Percentiles rank a stretch among this genome's conserved stretches.
phyloP scores from a whole-genome alignment of 306 rosid species.

The Chamaecrista fasciculata region DNA sequence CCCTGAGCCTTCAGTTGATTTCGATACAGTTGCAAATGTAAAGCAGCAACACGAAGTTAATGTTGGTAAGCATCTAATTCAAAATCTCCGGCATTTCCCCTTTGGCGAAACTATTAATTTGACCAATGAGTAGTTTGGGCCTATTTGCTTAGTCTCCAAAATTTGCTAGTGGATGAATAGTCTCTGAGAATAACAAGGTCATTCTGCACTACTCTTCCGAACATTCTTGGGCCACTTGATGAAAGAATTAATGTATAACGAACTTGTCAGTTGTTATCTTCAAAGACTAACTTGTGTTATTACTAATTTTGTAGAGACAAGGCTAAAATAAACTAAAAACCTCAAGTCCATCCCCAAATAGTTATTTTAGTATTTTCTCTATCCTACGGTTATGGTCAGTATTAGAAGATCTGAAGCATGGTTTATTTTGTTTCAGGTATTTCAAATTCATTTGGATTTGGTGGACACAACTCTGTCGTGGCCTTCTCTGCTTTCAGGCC shows the following conservation, averaged over 20 bases:
- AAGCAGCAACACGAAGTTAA: conserved; percentile 88
- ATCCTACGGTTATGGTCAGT: not conserved
- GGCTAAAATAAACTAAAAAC: not conserved
- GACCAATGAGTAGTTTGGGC: too few relatives aligned
- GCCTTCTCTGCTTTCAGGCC: conserved; percentile 90
- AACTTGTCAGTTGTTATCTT: not conserved
- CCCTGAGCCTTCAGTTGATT: conserved; percentile 92
- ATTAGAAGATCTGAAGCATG: conserved; percentile 6
- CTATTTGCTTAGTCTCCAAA: too few relatives aligned
- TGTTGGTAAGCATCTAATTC: conserved; percentile 68
- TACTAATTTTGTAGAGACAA: not conserved
- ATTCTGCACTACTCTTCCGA: not conserved
- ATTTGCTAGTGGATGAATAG: too few relatives aligned
- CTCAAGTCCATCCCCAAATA: too few relatives aligned
- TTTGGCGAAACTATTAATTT: not conserved
- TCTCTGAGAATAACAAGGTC: not conserved
- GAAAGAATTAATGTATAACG: too few relatives aligned
- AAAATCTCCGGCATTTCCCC: not conserved
- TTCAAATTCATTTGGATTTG: conserved; percentile 95
- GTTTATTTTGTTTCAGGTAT: conserved; percentile 54
- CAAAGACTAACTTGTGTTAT: not conserved
- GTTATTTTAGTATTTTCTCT: not conserved
- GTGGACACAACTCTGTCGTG: conserved; percentile 97
- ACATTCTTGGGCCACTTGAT: too few relatives aligned
- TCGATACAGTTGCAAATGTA: conserved; percentile 79